Percentiles rank a stretch among this genome's conserved stretches.
Evolutionary conservation across 2,329 filamentous ascomycete genomes (phyloP).

Genomic region (Magnaporthiopsis rhizophila): DNA sequence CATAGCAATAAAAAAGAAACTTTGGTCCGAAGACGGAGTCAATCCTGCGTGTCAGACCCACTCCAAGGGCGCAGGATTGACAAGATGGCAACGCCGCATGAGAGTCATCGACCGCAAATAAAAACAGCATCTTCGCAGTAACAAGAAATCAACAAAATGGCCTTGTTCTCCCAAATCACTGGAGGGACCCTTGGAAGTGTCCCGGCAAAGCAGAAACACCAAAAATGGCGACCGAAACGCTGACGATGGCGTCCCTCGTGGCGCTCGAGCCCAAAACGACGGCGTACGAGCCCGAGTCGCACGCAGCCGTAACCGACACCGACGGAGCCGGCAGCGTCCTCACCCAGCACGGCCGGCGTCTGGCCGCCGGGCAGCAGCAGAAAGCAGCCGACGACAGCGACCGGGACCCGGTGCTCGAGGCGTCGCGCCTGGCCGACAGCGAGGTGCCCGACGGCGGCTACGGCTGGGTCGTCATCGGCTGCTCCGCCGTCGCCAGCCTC

Average conservation of each 20-base stretch:
- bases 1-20: too few species aligned
- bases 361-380: constrained; percentile 7
- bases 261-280: not conserved
- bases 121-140: too few species aligned
- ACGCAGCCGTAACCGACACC: constrained; percentile 8
- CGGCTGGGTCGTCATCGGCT: constrained; percentile 46
- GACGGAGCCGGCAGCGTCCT: constrained; percentile 10
- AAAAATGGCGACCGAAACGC: not conserved
- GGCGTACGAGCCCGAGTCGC: not conserved
- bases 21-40: too few species aligned
- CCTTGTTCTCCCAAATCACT: not conserved
- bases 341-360: constrained; percentile 6
- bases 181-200: too few species aligned
- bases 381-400: not conserved
- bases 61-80: too few species aligned
- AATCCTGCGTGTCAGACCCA: too few species aligned
- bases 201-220: not conserved
- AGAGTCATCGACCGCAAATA: too few species aligned
- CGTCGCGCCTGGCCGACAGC: constrained; percentile 10
- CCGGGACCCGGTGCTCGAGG: constrained; percentile 10
- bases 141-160: not conserved
- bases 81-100: too few species aligned
- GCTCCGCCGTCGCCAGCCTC: constrained; percentile 43
- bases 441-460: constrained; percentile 45
- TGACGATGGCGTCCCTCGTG: not conserved